phyloP scores from a whole-genome alignment of 148 eudicot species.

The Bassia scoparia region DNA sequence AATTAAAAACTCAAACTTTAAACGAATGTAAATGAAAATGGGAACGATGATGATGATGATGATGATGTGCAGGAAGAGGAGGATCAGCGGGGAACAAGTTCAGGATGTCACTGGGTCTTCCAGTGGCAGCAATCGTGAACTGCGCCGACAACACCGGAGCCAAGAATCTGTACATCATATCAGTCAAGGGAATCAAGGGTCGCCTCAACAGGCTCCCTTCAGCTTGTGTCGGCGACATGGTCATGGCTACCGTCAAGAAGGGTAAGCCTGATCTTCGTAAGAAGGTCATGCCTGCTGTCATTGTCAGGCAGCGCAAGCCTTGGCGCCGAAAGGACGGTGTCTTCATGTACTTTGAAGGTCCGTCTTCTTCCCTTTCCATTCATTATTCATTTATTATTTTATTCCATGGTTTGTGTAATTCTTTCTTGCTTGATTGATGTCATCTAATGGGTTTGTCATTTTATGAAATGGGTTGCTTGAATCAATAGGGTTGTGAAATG shows the following conservation, averaged over 20 bases:
- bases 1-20: background rate
- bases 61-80: slow-evolving; percentile 47
- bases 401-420: background rate
- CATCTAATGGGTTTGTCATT: too few relatives aligned
- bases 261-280: slow-evolving; percentile 78
- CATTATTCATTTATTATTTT: background rate
- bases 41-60: too few relatives aligned
- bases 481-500: too few relatives aligned
- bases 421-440: background rate
- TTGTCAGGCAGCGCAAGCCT: slow-evolving; percentile 71
- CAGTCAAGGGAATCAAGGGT: slow-evolving; percentile 72
- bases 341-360: slow-evolving; percentile 81
- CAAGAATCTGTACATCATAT: slow-evolving; percentile 60
- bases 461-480: too few relatives aligned
- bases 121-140: slow-evolving; percentile 77
- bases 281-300: slow-evolving; percentile 89
- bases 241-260: slow-evolving; percentile 80
- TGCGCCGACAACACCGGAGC: slow-evolving; percentile 80
- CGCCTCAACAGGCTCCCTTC: slow-evolving; percentile 59
- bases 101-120: slow-evolving; percentile 74
- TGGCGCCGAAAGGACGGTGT: slow-evolving; percentile 89
- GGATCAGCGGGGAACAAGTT: slow-evolving; percentile 80
- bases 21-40: too few relatives aligned
- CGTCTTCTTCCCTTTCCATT: background rate
- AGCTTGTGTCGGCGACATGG: slow-evolving; percentile 72